These are phyloP conservation scores for Bidens hawaiensis DNA, from an alignment of 140 eudicot genomes.

Conservation along the genomic window DNA sequence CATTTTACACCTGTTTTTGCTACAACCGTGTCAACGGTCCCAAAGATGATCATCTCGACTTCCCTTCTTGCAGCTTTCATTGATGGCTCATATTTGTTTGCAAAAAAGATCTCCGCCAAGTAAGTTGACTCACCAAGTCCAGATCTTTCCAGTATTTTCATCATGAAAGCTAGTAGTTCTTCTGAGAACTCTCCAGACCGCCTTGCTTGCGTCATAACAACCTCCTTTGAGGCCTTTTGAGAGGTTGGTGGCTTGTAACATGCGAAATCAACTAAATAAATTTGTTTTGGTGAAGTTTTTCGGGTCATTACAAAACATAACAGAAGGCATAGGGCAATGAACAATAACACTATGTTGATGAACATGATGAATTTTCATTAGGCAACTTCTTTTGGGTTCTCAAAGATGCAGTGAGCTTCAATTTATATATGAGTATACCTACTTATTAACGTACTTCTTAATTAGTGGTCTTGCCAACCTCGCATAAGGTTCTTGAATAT, in stretches of 20 bases:
- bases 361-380: too few species aligned
- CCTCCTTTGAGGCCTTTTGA: slow-evolving; percentile 9
- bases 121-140: slow-evolving; percentile 33
- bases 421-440: too few species aligned
- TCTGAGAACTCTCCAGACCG: background rate
- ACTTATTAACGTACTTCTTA: too few species aligned
- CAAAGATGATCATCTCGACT: slow-evolving; percentile 18
- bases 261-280: slow-evolving; percentile 25
- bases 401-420: too few species aligned
- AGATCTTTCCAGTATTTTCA: slow-evolving; percentile 7
- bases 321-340: background rate
- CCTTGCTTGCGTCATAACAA: background rate
- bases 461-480: too few species aligned
- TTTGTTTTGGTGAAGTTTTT: background rate
- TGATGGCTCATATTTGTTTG: background rate
- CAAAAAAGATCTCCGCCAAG: slow-evolving; percentile 14
- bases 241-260: slow-evolving; percentile 24
- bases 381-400: too few species aligned
- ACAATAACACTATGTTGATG: too few species aligned
- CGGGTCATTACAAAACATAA: background rate
- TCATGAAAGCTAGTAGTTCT: slow-evolving; percentile 15
- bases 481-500: too few species aligned
- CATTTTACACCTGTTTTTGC: background rate
- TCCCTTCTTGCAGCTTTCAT: slow-evolving; percentile 23
- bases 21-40: slow-evolving; percentile 18